A percentile compares a stretch with the other conserved stretches of the same genome.
Evolutionary conservation across 2,329 filamentous ascomycete genomes (phyloP).

Genomic region (Zasmidium citrigriseum): DNA sequence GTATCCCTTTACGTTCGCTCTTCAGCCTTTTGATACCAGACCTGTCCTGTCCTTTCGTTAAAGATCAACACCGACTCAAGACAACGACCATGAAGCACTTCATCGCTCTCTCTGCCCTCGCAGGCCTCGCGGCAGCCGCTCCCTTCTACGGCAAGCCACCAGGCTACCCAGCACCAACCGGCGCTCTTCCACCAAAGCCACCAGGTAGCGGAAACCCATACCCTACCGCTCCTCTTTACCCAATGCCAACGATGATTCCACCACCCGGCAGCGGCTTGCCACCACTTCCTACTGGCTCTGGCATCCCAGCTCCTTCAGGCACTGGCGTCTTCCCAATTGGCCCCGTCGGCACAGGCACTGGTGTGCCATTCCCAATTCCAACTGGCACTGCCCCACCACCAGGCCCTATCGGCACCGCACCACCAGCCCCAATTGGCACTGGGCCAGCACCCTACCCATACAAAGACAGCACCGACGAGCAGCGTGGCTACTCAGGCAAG

Average conservation of each 20-base stretch:
- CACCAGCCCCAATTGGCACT: constrained; percentile 1
- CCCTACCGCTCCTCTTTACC: neutral
- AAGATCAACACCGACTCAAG: neutral
- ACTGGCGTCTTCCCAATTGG: neutral
- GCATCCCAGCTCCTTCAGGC: neutral
- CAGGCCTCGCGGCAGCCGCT: constrained; percentile 6
- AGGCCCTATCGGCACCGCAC: neutral
- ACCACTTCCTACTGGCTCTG: constrained; percentile 2
- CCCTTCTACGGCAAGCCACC: neutral
- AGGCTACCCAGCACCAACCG: neutral
- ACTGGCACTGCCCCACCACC: neutral
- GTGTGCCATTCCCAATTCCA: neutral
- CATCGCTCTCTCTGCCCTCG: constrained; percentile 4
- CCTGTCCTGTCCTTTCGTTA: no score
- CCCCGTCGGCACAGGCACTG: neutral
- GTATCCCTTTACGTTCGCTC: constrained; percentile 6
- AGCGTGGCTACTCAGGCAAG: neutral
- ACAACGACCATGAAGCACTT: constrained; percentile 7
- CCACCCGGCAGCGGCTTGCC: neutral
- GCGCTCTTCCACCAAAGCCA: neutral
- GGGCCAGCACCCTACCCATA: neutral
- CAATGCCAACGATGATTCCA: neutral
- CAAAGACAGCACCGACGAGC: constrained; percentile 1
- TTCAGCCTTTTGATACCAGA: neutral
- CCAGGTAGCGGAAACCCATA: neutral